Conservation (phyloP, 2,329 filamentous ascomycete species). For the Colletotrichum gloeosporioides region DNA sequence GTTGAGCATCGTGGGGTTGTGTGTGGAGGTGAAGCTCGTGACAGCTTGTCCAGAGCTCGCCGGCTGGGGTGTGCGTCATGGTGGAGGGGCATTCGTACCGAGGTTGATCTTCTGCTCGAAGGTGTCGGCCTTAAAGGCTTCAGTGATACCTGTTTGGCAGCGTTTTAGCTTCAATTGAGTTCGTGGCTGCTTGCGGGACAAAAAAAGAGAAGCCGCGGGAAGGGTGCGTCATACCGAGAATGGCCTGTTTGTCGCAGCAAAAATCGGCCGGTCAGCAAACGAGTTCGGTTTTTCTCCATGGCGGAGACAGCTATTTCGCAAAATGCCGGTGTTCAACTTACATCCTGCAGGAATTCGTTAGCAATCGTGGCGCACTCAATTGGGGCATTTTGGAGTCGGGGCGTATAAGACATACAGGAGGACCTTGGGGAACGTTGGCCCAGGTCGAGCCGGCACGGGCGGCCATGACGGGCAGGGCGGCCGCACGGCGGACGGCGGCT, state of each 20-base stretch:
- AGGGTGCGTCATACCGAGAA: conserved; percentile 66
- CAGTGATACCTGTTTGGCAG: conserved; percentile 75
- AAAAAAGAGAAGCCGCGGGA: not conserved
- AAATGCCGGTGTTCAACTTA: conserved; percentile 31
- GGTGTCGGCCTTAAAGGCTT: conserved; percentile 97
- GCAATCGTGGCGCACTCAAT: conserved; percentile 34
- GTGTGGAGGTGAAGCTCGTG: not conserved
- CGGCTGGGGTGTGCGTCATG: not conserved
- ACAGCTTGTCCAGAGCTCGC: not conserved
- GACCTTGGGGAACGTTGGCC: conserved; percentile 90
- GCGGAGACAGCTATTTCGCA: not conserved
- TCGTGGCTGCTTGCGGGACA: not conserved
- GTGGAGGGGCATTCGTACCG: conserved; percentile 57
- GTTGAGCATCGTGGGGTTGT: not conserved
- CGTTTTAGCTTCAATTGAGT: conserved; percentile 27
- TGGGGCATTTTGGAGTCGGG: not conserved
- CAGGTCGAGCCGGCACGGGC: conserved; percentile 74
- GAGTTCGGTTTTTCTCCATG: not conserved
- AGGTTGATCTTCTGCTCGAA: conserved; percentile 98
- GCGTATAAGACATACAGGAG: conserved; percentile 72
- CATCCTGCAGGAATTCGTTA: conserved; percentile 38
- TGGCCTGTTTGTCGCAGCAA: conserved; percentile 60
- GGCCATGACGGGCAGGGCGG: conserved; percentile 19
- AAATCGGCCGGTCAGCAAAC: conserved; percentile 26
- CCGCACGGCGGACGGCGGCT: conserved; percentile 21